Base-by-base conservation (phyloP, 2,329 filamentous ascomycete genomes). In the Claviceps pusilla region DNA sequence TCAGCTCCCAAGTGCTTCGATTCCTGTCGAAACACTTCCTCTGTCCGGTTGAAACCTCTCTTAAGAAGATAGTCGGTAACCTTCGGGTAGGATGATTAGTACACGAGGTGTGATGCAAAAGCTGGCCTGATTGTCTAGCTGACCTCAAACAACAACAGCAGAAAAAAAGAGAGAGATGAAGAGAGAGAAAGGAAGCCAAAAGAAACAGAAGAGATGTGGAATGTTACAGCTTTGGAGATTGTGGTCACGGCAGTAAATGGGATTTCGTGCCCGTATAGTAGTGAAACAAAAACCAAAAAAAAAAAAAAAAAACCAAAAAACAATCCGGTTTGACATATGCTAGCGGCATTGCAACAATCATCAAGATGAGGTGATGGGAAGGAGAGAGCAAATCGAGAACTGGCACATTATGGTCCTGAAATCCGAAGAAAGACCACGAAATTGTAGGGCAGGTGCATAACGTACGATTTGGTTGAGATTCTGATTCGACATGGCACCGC, bases 401-500 rank as follows among this genome's bases (percentile, higher is more conserved):
- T 39, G 35, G 19, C 19, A 29, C 39, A 12, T 28, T 24, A 50
- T 16, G 12, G 11, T 35, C 35, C 12, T 29, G 7, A 12, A 7
- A 14, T 24, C 9, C 16, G n/a, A 16, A 39, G n/a, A 16, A 39
- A 10, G 48, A 19, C 35, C 19, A 41, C 48, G 16, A 29, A 2
- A n/a, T 33, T 28, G 19, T 16, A 37, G 11, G 48, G 12, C 7
- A 29, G 11, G n/a, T 90, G 79, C 77, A 24, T 7, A 48, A 52
- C 90, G 79, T 78, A 96, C 91, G 69, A 97, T 97, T 62, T 95
- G 89, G 63, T 97, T 97, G 1, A 96, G 70, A 65, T 96, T 95
- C 63, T 94, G 88, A 58, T 91, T 89, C 2, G 86, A 89, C 71
- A 89, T 83, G 10, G 71, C 68, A 24, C 62, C 59, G 7, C 58